phyloP scores from a whole-genome alignment of 2,329 filamentous ascomycete species.

The Aspergillus ustus region DNA sequence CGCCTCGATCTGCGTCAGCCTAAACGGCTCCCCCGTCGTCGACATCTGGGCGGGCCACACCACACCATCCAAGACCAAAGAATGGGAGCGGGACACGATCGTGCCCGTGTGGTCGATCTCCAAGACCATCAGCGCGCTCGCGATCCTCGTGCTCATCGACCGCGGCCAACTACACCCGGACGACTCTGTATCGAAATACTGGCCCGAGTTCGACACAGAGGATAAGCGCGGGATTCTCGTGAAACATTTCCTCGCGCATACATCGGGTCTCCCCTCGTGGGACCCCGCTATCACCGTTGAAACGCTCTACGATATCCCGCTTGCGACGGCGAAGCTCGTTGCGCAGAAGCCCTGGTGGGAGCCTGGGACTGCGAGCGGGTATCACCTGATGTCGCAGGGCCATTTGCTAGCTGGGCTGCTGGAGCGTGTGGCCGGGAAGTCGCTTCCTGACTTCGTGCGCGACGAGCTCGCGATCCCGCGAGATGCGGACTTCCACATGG shows the following conservation, averaged over 20 bases:
- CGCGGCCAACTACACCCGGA: conserved; percentile 44
- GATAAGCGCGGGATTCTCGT: conserved; percentile 49
- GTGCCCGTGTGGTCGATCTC: conserved; percentile 47
- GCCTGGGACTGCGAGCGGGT: conserved; percentile 50
- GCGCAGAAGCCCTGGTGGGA: conserved; percentile 51
- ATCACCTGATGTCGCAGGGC: conserved; percentile 49
- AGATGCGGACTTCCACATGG: conserved; percentile 54
- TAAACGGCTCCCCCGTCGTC: conserved; percentile 48
- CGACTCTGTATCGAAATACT: conserved; percentile 48
- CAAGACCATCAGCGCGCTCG: conserved; percentile 46
- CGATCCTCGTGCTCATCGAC: conserved; percentile 46
- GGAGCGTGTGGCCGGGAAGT: conserved; percentile 45
- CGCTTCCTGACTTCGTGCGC: conserved; percentile 49
- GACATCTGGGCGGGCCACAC: conserved; percentile 52
- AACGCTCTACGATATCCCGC: conserved; percentile 40
- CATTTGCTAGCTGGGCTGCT: conserved; percentile 52
- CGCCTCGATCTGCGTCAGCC: conserved; percentile 49
- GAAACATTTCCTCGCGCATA: conserved; percentile 49
- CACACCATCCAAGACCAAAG: conserved; percentile 33
- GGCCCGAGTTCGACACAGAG: conserved; percentile 53
- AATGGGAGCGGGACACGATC: conserved; percentile 50
- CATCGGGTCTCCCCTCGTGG: conserved; percentile 41
- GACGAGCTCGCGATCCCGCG: conserved; percentile 50
- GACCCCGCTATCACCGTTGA: conserved; percentile 36
- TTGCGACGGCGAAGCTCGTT: conserved; percentile 41